Base-by-base conservation (phyloP, 2,329 filamentous ascomycete species). In the Aspergillus fructus region DNA sequence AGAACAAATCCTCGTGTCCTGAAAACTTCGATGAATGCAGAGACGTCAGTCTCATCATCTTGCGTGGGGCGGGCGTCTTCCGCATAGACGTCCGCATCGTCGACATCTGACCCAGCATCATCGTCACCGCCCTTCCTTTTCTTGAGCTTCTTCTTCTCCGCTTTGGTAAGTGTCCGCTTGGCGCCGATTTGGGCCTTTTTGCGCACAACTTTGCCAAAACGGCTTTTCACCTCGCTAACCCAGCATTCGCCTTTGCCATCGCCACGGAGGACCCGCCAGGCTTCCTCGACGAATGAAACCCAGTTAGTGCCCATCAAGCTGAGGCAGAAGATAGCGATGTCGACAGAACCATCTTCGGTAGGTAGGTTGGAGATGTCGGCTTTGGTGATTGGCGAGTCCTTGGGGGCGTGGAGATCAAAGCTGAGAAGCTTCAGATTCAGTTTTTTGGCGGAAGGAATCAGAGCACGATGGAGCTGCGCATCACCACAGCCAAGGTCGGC, bases 251-350 rank as follows among this genome's bases (percentile, higher is more conserved):
- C 77, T 61, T 78, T 79, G 33, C 77, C 94, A 70, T 94, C 93
- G 84, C 92, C 93, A 70, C 91, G 89, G 60, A 99, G 83, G 51
- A 97, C 83, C 53, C 94, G 88, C 79, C 91, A 96, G 13, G 93
- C 93, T 78, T 99, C 94, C 76, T 97, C 94, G 68, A 99, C 85
- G 73, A 99, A 97, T 66, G 91, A 88, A 53, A 96, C 84, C 93
- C 94, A 99, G 78, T 99, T 99, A 55, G 94, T 99, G 70, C 94
- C 94, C 94, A 99, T 99, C 58, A 99, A 85, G 49, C 93, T 94
- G 33, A 99, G 83, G 74, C 94, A 99, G 80, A 97, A 97, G 65
- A 99, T 88, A 49, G 90, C 90, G 5, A 99, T 83, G 73, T 99
- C 92, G 60, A 92, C 87, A 60, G 84, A 86, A 45, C 86, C 88